Conservation (phyloP, 2,329 filamentous ascomycete species). For the Neurospora sp. region DNA sequence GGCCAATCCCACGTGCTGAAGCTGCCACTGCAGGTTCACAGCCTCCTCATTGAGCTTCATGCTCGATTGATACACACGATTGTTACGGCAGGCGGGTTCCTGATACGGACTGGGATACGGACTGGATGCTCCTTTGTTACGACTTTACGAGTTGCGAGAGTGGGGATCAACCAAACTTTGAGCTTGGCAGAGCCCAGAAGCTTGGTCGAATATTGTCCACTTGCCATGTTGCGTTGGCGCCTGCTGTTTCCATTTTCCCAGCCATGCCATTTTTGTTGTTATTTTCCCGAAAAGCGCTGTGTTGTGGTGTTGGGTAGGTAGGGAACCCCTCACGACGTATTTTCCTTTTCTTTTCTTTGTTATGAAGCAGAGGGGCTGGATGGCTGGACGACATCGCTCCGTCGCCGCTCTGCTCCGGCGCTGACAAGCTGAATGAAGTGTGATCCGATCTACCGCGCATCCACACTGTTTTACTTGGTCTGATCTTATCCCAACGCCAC, state of each 20-base stretch:
- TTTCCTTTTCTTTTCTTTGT: background rate
- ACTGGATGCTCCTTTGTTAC: background rate
- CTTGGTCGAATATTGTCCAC: background rate
- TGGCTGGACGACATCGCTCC: background rate
- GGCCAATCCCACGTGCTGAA: background rate
- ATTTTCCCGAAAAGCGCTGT: background rate
- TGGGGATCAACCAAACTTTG: background rate
- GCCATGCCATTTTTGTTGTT: background rate
- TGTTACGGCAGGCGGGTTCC: background rate
- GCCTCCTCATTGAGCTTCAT: background rate
- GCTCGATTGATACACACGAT: background rate
- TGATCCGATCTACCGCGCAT: background rate
- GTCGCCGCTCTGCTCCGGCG: background rate
- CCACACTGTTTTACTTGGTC: background rate
- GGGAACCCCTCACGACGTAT: background rate
- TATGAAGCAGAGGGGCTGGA: background rate
- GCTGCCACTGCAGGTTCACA: background rate
- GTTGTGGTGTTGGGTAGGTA: background rate
- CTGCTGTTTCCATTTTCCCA: background rate
- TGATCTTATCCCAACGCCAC: constrained; percentile 1
- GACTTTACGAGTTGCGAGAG: background rate
- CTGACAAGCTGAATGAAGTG: background rate
- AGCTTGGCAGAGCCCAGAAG: background rate
- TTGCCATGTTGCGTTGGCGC: background rate
- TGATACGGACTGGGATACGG: background rate